Evolutionary conservation across 1,139 yeast genomes (phyloP), one percentile per base, ranked within the genome.

Genomic region (Yamadazyma pseudoaaseri): DNA sequence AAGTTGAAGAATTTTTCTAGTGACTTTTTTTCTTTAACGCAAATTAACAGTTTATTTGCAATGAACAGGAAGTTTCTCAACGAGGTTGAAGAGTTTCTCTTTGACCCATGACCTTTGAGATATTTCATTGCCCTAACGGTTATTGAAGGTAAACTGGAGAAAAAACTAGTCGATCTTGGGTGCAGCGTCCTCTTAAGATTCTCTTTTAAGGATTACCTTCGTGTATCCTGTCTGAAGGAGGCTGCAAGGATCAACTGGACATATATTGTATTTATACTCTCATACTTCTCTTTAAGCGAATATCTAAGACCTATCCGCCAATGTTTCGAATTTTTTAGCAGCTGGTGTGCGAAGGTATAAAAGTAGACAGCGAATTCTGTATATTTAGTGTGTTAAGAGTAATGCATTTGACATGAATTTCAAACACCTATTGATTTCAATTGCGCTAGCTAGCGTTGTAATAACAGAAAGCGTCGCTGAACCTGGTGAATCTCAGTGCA

Each of bases 161-260:
- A 47, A 46, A 71, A 73, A 63, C 56, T 60, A 59, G 72, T 68
- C 62, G 79, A 70, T 81, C 89, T 81, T 78, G 89, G 89, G 89
- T 81, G 89, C 89, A 79, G 80, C 79, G 70, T 65, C 70, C 85
- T 76, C 67, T 55, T 77, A 59, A 56, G 58, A 60, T 57, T 58
- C 59, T 17, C 62, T 63, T 81, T 75, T 77, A 79, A 85, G 86
- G 80, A 56, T 65, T 72, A 70, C 86, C 87, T 81, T 81, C 85
- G 89, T 79, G 86, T 72, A 70, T 79, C 34, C 85, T 86, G 85
- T 65, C 79, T 81, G 86, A 74, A 84, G 73, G 61, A 58, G 64
- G 81, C 73, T 81, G 89, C 89, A 81, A 81, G 74, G 89, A 81
- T 78, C 73, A 70, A 60, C 78, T 60, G 61, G 52, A 81, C 87